Conservation (phyloP, 2,329 filamentous ascomycete genomes). For the Penicillium paneum region DNA sequence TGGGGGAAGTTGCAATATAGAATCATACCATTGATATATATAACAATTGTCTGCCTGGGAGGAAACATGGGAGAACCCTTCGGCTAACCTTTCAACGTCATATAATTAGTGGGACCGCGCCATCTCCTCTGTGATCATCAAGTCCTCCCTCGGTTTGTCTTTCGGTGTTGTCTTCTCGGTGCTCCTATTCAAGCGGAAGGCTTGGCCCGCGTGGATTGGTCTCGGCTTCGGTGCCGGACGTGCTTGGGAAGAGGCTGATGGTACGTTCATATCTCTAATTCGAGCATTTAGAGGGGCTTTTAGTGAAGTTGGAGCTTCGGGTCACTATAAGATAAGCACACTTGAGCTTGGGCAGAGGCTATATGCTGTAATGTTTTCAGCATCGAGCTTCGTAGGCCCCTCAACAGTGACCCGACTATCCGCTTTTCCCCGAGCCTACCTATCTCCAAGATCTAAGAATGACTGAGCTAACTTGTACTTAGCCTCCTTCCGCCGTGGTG, state of each 20-base stretch:
- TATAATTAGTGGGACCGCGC: slow-evolving; percentile 87
- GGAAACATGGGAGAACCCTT: not conserved
- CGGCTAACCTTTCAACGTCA: slow-evolving; percentile 19
- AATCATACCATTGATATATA: not conserved
- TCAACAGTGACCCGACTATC: not conserved
- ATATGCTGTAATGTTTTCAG: not conserved
- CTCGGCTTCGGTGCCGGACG: slow-evolving; percentile 92
- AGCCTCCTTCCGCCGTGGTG: slow-evolving; percentile 47
- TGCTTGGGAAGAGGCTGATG: slow-evolving; percentile 98
- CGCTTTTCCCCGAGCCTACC: slow-evolving; percentile 6
- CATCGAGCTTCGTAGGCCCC: not conserved
- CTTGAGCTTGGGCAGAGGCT: not conserved
- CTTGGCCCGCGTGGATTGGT: slow-evolving; percentile 95
- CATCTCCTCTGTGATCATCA: slow-evolving; percentile 94
- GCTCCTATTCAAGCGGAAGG: slow-evolving; percentile 93
- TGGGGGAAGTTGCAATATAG: not conserved
- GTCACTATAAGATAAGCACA: not conserved
- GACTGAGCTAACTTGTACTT: slow-evolving; percentile 13
- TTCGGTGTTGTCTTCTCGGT: slow-evolving; percentile 99
- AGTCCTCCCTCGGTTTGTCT: slow-evolving; percentile 89
- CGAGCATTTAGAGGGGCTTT: not conserved
- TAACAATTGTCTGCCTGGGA: not conserved
- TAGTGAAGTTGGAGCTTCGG: not conserved
- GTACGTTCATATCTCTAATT: slow-evolving; percentile 45
- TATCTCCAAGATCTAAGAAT: not conserved